These are phyloP conservation scores for Melanogaster broomeanus DNA, from an alignment of 768 basidiomycete genomes.

Conservation along the genomic window DNA sequence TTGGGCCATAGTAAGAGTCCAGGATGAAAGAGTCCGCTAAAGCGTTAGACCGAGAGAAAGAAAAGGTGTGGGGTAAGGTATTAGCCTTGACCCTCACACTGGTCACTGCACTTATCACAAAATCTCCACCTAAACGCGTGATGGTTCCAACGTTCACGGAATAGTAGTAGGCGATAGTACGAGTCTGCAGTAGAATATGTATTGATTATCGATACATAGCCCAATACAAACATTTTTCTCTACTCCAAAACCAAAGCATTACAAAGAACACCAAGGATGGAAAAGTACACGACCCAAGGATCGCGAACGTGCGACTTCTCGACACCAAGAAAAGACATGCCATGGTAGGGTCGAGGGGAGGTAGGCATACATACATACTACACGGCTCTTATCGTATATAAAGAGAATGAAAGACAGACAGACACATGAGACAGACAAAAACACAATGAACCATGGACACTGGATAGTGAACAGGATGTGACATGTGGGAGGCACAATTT, in stretches of 20 bases:
- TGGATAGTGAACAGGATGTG: background rate
- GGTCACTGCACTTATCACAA: too few species aligned
- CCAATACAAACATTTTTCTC: slow-evolving; percentile 27
- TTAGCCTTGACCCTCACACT: too few species aligned
- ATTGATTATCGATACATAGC: slow-evolving; percentile 25
- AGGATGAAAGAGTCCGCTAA: too few species aligned
- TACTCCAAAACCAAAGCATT: background rate
- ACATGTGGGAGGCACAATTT: slow-evolving; percentile 24
- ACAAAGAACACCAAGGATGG: background rate
- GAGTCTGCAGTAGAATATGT: slow-evolving; percentile 25
- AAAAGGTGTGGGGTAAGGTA: too few species aligned
- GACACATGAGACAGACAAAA: slow-evolving; percentile 16
- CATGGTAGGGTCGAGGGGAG: slow-evolving; percentile 2
- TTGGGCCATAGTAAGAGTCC: too few species aligned
- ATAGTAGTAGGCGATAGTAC: too few species aligned
- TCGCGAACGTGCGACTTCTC: background rate
- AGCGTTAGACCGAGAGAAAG: too few species aligned
- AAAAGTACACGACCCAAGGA: slow-evolving; percentile 1
- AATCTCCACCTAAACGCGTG: too few species aligned
- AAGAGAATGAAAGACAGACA: slow-evolving; percentile 16
- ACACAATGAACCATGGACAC: slow-evolving; percentile 2
- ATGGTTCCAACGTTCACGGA: too few species aligned
- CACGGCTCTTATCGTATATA: slow-evolving; percentile 27
- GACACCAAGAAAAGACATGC: slow-evolving; percentile 14
- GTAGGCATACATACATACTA: slow-evolving; percentile 35